Percentiles rank a stretch among this genome's conserved stretches.
Conservation (phyloP, 352 stramenopile species). For the Pythium monospermum region DNA sequence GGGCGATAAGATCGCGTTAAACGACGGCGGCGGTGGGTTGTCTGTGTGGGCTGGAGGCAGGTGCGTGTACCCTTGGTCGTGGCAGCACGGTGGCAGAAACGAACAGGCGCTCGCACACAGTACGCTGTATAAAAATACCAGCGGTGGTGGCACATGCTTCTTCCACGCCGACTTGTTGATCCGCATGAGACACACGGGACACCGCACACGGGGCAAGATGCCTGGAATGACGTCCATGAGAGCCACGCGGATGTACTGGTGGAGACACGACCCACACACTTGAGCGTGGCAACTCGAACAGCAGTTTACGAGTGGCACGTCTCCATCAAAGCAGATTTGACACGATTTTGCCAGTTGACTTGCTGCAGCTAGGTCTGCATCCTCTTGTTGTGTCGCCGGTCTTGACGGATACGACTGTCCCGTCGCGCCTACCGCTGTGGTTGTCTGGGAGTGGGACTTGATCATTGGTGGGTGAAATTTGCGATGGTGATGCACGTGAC, state of each 20-base stretch:
- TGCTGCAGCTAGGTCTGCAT: too few relatives aligned
- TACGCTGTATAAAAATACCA: not conserved
- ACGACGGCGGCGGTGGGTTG: not conserved
- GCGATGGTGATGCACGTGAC: too few relatives aligned
- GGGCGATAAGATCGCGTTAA: not conserved
- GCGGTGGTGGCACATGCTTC: not conserved
- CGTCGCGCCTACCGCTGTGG: too few relatives aligned
- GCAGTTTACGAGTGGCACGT: not conserved
- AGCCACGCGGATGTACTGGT: constrained; percentile 1
- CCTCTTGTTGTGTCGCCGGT: too few relatives aligned
- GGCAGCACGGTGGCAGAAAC: constrained; percentile 21
- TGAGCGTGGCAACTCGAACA: not conserved
- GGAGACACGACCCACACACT: constrained; percentile 13
- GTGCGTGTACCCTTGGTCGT: constrained; percentile 17
- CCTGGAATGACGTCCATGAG: constrained; percentile 3
- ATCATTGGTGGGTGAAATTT: too few relatives aligned
- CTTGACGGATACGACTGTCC: too few relatives aligned
- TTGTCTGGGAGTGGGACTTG: too few relatives aligned
- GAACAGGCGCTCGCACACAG: constrained; percentile 15
- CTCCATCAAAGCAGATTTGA: constrained; percentile 14
- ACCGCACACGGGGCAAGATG: constrained; percentile 19
- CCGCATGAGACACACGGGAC: constrained; percentile 15
- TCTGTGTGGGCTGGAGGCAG: not conserved
- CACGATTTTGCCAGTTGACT: too few relatives aligned
- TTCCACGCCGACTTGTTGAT: constrained; percentile 13